A percentile compares a stretch with the other conserved stretches of the same genome.
phyloP scores from a whole-genome alignment of 2,329 filamentous ascomycete species.

The Lachnellula suecica region DNA sequence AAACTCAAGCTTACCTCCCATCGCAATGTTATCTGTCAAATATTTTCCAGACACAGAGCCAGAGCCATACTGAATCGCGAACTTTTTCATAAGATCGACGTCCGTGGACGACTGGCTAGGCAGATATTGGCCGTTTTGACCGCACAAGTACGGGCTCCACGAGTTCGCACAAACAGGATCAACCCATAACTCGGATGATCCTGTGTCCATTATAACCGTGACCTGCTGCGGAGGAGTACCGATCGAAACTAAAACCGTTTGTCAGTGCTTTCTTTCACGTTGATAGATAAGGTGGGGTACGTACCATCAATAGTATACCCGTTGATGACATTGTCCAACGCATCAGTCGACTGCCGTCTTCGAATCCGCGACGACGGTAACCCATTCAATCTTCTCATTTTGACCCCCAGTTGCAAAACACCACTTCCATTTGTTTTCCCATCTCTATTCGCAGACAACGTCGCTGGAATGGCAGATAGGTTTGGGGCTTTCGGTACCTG shows the following conservation, averaged over 20 bases:
- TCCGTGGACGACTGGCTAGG: slow-evolving; percentile 4
- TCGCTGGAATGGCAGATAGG: not conserved
- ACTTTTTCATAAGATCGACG: not conserved
- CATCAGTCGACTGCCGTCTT: not conserved
- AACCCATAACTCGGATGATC: slow-evolving; percentile 43
- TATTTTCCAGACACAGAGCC: slow-evolving; percentile 11
- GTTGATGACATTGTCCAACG: not conserved
- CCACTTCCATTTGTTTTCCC: not conserved
- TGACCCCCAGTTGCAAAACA: not conserved
- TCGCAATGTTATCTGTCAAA: slow-evolving; percentile 7
- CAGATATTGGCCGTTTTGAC: slow-evolving; percentile 1
- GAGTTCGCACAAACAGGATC: slow-evolving; percentile 39
- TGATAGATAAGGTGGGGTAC: not conserved
- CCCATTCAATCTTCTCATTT: not conserved
- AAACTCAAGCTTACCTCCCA: slow-evolving; percentile 8
- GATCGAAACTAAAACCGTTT: slow-evolving; percentile 35
- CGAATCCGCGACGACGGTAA: not conserved
- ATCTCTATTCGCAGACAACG: not conserved
- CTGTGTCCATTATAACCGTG: slow-evolving; percentile 42
- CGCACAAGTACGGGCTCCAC: not conserved
- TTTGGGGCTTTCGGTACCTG: not conserved
- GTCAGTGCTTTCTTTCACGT: not conserved
- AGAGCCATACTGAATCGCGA: slow-evolving; percentile 8
- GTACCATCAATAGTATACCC: not conserved
- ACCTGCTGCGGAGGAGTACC: slow-evolving; percentile 40